Evolutionary conservation across 331 rosid genomes (phyloP), one percentile per base, ranked within the genome.

Genomic region (Stylosanthes scabra): DNA sequence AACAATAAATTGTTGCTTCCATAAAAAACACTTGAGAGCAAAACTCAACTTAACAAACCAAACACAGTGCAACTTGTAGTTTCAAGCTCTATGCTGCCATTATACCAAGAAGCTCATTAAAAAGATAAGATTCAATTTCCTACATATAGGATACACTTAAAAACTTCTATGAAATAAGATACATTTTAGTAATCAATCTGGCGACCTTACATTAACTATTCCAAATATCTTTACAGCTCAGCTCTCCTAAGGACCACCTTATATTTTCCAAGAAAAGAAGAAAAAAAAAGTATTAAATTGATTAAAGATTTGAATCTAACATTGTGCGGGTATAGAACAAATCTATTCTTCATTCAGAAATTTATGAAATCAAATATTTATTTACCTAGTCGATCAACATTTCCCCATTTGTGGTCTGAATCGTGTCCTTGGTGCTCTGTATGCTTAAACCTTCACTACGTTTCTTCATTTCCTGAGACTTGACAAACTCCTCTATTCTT

Each of bases 301-400:
- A 68, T 49, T 59, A n/a, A 80, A 78, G 42, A 73, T 70, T 70
- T 70, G 56, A 69, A 55, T 31, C 60, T 64, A 61, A 65, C 63
- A 11, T 49, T 54, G 65, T n/a, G n/a, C n/a, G n/a, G n/a, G n/a
- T 12, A 14, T 12, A 20, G 14, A 57, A 49, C 5, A 28, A 28
- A 59, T 62, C 50, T 20, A 72, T 46, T 42, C 40, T 63, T 63
- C 66, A 13, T 47, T 73, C 46, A 56, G 65, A 10, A 64, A 71
- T 56, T 27, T 57, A 3, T 31, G 71, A n/a, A 71, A 74, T 15
- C 2, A 2, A 41, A 34, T 34, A 34, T 34, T 34, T 13, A 51
- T 55, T 27, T 68, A 37, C 72, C 78, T 78, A 91, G 85, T 92
- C 98, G 76, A 95, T 88, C 80, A 92, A 88, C 99, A 92, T 90